Evolutionary conservation across 1,284 basidiomycete genomes (phyloP), one percentile per base, ranked within the genome.

Genomic region (Testicularia cyperi): DNA sequence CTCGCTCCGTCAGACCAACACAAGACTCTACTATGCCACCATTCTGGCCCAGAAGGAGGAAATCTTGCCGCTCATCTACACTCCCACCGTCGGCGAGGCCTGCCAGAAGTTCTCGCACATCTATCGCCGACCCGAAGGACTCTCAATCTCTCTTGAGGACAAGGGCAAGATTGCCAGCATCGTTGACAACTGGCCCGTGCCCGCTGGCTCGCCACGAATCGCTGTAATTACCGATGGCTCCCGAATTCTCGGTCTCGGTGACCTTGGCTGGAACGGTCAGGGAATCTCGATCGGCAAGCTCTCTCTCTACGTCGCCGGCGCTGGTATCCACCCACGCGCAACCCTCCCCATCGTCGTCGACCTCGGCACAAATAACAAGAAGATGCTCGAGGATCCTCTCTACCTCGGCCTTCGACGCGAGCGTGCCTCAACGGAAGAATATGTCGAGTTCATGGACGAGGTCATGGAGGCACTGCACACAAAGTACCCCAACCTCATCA

Each of bases 201-300:
- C 75, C 16, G 44, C 68, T n/a, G 72, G 68, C 4, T 62, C 68
- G 15, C 65, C 71, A 5, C 70, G 77, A 18, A 75, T 77, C 31
- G 75, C 77, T 22, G 78, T 79, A 46, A 73, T 79, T 26, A 79
- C 78, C 5, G 92, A 95, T 78, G 92, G 91, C 79, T 91, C 88
- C 14, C 86, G 92, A 44, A 94, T 96, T 66, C 83, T 96, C 20
- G 92, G 92, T 56, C 80, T 97, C 22, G 92, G 92, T 25, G 92
- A 96, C 75, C 84, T 95, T 16, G 82, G 82, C 15, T 78, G 77
- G 41, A 70, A 79, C 37, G 80, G 80, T 27, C 88, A 94, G 86
- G 90, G 90, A 3, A 96, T 96, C 70, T 85, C 88, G 16, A 88
- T 94, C 54, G 92, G 92, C 32, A 96, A 96, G 78, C 82, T 96